Evolutionary conservation across 2,329 filamentous ascomycete genomes (phyloP).

Genomic region (Trichoderma breve): DNA sequence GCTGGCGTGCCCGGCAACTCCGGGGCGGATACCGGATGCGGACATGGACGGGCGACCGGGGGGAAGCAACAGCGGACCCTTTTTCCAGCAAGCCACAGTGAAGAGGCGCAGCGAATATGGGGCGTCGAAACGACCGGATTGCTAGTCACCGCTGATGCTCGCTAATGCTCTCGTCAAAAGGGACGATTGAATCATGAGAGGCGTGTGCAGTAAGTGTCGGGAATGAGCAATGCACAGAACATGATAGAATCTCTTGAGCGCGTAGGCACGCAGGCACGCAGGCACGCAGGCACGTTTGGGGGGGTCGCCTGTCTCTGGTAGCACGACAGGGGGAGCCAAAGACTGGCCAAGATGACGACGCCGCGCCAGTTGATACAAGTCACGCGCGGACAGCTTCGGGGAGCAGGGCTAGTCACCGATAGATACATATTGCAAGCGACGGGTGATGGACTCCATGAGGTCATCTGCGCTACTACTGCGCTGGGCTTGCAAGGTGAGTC

Average conservation of each 20-base stretch:
- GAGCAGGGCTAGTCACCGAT: not conserved
- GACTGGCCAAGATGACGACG: conserved; percentile 6
- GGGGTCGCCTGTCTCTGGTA: not conserved
- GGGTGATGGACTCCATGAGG: not conserved
- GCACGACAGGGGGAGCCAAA: not conserved
- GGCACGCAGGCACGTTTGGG: not conserved
- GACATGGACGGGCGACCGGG: conserved; percentile 20
- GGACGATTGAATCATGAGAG: not conserved
- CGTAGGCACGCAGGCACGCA: not conserved
- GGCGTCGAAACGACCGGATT: conserved; percentile 5
- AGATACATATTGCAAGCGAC: not conserved
- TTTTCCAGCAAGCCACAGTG: conserved; percentile 16
- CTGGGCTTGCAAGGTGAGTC: not conserved
- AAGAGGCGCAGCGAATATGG: conserved; percentile 19
- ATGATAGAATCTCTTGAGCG: not conserved
- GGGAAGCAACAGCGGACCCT: conserved; percentile 6
- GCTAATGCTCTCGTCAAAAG: conserved; percentile 6
- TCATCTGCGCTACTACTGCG: not conserved
- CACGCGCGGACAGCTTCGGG: conserved; percentile 6
- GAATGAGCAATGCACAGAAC: not conserved
- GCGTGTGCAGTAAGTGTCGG: conserved; percentile 1
- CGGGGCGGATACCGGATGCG: conserved; percentile 21
- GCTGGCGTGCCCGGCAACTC: conserved; percentile 18
- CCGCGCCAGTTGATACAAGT: conserved; percentile 4
- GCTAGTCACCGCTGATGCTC: conserved; percentile 15